These are phyloP conservation scores for Huntiella decipiens DNA, from an alignment of 2,329 filamentous ascomycete genomes.

Conservation along the genomic window DNA sequence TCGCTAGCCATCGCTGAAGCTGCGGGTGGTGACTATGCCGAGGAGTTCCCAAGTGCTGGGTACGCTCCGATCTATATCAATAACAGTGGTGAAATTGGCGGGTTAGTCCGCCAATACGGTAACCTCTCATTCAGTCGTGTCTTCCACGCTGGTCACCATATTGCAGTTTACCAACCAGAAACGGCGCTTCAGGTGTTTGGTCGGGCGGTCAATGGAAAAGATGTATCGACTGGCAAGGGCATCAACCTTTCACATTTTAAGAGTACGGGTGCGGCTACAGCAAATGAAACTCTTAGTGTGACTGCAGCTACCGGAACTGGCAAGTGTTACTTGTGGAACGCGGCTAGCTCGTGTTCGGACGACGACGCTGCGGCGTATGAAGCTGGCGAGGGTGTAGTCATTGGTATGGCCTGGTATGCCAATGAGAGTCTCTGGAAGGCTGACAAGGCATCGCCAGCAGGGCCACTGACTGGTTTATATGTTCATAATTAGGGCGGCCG, in stretches of 20 bases:
- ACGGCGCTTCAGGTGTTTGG: slow-evolving; percentile 41
- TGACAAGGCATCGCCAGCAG: neutral
- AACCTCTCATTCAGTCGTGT: slow-evolving; percentile 52
- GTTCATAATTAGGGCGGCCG: neutral
- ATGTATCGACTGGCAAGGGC: slow-evolving; percentile 34
- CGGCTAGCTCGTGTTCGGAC: slow-evolving; percentile 30
- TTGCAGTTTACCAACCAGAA: slow-evolving; percentile 41
- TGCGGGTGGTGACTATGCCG: slow-evolving; percentile 26
- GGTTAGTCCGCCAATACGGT: slow-evolving; percentile 56
- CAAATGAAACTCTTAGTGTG: neutral
- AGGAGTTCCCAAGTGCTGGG: slow-evolving; percentile 43
- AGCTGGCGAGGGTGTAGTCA: slow-evolving; percentile 2
- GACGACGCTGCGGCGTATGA: slow-evolving; percentile 18
- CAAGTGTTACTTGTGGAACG: slow-evolving; percentile 41
- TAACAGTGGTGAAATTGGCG: slow-evolving; percentile 41
- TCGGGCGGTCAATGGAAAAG: slow-evolving; percentile 35
- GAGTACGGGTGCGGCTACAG: neutral
- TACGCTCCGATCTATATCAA: slow-evolving; percentile 57
- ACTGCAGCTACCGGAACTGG: slow-evolving; percentile 15
- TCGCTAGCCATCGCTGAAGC: slow-evolving; percentile 41
- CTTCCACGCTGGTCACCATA: slow-evolving; percentile 46
- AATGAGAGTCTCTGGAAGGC: neutral
- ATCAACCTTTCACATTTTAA: slow-evolving; percentile 29
- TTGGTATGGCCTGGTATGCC: slow-evolving; percentile 6
- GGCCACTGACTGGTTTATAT: neutral